Evolutionary conservation across 371 early-diverging fungal species (phyloP).

Genomic region (Mucor saturninus): DNA sequence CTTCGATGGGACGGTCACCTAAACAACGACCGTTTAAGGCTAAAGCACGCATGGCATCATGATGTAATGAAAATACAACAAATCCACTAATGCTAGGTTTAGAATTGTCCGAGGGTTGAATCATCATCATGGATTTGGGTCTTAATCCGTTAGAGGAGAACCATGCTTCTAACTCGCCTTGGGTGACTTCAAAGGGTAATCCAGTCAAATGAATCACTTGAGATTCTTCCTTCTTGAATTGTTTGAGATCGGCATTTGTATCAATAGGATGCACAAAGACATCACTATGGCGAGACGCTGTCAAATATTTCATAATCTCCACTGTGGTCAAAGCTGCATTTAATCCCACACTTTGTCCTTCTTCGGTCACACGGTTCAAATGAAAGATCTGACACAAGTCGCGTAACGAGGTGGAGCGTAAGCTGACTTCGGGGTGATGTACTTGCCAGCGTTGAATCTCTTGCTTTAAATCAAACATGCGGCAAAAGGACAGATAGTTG

Average conservation of each 20-base stretch:
- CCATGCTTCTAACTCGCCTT: conserved; percentile 70
- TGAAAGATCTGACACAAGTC: conserved; percentile 68
- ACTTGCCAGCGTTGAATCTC: conserved; percentile 72
- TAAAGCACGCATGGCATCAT: conserved; percentile 68
- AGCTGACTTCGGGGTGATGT: conserved; percentile 64
- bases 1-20: conserved; percentile 70
- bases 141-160: conserved; percentile 63
- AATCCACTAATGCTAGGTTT: conserved; percentile 69
- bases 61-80: conserved; percentile 59
- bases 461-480: conserved; percentile 77
- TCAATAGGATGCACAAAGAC: conserved; percentile 73
- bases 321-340: conserved; percentile 68
- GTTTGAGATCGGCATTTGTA: conserved; percentile 62
- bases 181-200: conserved; percentile 65
- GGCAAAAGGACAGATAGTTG: conserved; percentile 57
- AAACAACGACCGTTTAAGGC: conserved; percentile 70
- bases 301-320: conserved; percentile 59
- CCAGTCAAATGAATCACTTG: conserved; percentile 69
- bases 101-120: conserved; percentile 49
- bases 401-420: conserved; percentile 62
- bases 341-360: conserved; percentile 55
- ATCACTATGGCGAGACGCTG: conserved; percentile 58
- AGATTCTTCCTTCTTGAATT: conserved; percentile 72
- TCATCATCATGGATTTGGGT: conserved; percentile 63
- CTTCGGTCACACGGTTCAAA: conserved; percentile 44